Percentiles rank a stretch among this genome's conserved stretches.
Evolutionary conservation across 2,329 filamentous ascomycete species (phyloP).

Genomic region (Colletotrichum neosansevieriae): DNA sequence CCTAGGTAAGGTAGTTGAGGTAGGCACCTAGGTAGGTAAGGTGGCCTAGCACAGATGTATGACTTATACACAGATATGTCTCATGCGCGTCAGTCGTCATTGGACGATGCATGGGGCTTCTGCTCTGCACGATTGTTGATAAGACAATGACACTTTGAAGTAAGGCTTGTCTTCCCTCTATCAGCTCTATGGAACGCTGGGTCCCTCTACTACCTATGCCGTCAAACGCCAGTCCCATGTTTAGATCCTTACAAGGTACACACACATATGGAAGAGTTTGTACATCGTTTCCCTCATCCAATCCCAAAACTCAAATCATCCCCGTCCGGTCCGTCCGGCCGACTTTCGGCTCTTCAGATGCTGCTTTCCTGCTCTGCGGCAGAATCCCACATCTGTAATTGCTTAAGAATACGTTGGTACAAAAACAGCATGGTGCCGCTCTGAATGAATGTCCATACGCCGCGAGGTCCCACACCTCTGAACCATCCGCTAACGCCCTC

Average conservation of each 20-base stretch:
- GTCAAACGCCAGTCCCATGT: conserved; percentile 38
- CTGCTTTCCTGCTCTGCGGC: conserved; percentile 28
- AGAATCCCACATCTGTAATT: conserved; percentile 71
- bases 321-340: not conserved
- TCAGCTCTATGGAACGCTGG: conserved; percentile 39
- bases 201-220: conserved; percentile 34
- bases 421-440: conserved; percentile 96
- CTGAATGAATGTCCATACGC: conserved; percentile 97
- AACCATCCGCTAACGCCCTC: conserved; percentile 94
- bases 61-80: not conserved
- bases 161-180: conserved; percentile 41
- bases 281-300: conserved; percentile 32
- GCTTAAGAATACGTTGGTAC: conserved; percentile 88
- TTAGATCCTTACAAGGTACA: conserved; percentile 40
- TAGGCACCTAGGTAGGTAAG: too few relatives aligned
- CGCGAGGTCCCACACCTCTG: conserved; percentile 90
- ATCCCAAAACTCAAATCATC: conserved; percentile 13
- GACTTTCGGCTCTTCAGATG: conserved; percentile 25
- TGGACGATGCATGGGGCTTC: too few relatives aligned
- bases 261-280: conserved; percentile 37
- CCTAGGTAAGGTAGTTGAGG: too few relatives aligned
- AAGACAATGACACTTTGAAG: conserved; percentile 5
- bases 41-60: too few relatives aligned
- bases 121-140: not conserved
- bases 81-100: not conserved